Evolutionary conservation across 441 rosid genomes (phyloP).

Genomic region (Adansonia rubrostipa): DNA sequence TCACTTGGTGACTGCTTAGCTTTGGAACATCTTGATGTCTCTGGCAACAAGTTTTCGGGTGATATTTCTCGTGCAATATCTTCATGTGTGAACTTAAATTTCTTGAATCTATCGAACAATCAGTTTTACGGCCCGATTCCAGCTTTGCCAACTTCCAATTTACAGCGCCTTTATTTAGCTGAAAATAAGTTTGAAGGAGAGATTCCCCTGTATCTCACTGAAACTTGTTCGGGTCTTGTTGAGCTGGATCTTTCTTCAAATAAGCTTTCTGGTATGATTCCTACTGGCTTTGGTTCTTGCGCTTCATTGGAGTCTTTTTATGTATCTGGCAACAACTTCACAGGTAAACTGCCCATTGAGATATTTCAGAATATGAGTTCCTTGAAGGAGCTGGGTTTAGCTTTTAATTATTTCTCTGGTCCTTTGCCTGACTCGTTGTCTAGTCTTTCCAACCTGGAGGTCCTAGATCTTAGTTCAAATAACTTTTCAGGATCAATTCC

Average conservation of each 20-base stretch:
- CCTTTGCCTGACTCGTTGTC: constrained; percentile 62
- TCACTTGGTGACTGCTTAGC: constrained; percentile 64
- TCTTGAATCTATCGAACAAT: constrained; percentile 68
- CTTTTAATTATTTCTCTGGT: constrained; percentile 69
- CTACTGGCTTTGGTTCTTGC: constrained; percentile 62
- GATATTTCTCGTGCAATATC: constrained; percentile 58
- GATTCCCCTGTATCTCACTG: constrained; percentile 66
- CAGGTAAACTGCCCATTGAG: constrained; percentile 70
- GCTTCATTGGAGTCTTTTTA: constrained; percentile 55
- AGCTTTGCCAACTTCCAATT: constrained; percentile 49
- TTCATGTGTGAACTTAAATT: constrained; percentile 56
- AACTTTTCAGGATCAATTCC: constrained; percentile 68
- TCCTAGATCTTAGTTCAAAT: constrained; percentile 85
- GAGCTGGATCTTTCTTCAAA: constrained; percentile 76
- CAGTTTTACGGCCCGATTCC: constrained; percentile 66
- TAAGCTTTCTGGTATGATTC: constrained; percentile 67
- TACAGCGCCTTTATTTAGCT: constrained; percentile 58
- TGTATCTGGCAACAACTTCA: constrained; percentile 62
- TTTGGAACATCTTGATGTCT: constrained; percentile 73
- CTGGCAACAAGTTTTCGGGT: constrained; percentile 65
- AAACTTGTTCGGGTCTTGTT: constrained; percentile 70
- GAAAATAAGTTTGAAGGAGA: constrained; percentile 61
- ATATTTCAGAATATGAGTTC: constrained; percentile 63
- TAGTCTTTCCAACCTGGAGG: constrained; percentile 53
- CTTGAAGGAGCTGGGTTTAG: constrained; percentile 61